These are phyloP conservation scores for Dendrobium huoshanense DNA, from an alignment of 106 monocot genomes.

Conservation along the genomic window DNA sequence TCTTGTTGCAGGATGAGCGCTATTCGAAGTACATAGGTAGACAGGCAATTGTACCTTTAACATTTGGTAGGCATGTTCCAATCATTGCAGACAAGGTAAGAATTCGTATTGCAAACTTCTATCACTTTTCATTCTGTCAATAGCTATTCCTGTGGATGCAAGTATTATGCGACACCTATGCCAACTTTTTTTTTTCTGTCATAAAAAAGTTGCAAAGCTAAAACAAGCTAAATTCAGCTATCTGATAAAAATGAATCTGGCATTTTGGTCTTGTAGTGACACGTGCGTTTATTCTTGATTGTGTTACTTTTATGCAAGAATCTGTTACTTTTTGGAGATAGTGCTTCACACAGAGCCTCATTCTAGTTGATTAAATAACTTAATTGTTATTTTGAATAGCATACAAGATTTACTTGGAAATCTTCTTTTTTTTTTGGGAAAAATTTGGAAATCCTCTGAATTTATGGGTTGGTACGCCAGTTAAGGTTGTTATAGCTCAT, in stretches of 20 bases:
- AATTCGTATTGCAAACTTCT: background rate
- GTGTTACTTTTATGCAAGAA: background rate
- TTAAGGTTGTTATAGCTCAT: background rate
- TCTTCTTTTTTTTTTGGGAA: background rate
- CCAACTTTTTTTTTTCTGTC: background rate
- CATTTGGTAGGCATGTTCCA: conserved; percentile 90
- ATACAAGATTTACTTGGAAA: background rate
- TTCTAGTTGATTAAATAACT: background rate
- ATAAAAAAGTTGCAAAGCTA: background rate
- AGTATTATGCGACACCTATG: background rate
- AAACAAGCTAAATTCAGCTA: background rate
- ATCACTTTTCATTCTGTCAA: background rate
- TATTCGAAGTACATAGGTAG: conserved; percentile 82
- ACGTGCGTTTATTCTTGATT: background rate
- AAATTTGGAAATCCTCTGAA: too few relatives aligned
- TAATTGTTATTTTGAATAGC: background rate
- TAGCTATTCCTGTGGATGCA: background rate
- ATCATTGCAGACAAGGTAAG: conserved; percentile 87
- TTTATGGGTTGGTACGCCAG: background rate
- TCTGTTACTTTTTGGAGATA: background rate
- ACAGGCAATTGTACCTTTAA: conserved; percentile 92
- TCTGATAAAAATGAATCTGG: background rate
- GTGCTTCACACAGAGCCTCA: background rate
- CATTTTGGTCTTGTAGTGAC: background rate
- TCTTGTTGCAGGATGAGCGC: conserved; percentile 74